Evolutionary conservation across 1,139 yeast species (phyloP), one percentile per base, ranked within the genome.

Genomic region (Candida buenavistaensis): DNA sequence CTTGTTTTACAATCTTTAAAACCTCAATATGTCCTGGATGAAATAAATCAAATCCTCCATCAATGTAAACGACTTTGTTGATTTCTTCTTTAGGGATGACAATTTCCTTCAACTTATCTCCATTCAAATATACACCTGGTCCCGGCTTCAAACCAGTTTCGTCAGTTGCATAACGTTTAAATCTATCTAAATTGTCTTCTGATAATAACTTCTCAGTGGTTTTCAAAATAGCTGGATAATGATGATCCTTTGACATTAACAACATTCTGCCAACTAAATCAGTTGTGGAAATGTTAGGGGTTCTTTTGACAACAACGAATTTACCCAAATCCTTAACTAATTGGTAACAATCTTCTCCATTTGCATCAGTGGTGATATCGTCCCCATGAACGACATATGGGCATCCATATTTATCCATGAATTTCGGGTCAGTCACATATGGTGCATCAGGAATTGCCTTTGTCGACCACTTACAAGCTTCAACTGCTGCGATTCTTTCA

Each of bases 321-420:
- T 90, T 66, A n/a, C 95, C 96, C 56, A 80, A 62, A 38, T 87
- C 90, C 57, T 90, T 90, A 43, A 90, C 88, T 15, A 59, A 71
- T 44, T 83, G 84, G 61, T 92, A 92, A 51, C 97, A 87, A 60
- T 92, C 98, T 38, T 87, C 80, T 0, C 98, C 98, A 51, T 88
- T 75, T 20, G 96, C 96, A 59, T 92, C 97, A 1, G 96, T 85
- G 19, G 97, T 92, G 48, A 92, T 89, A 54, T 92, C 98, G 59
- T 92, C 98, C 5, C 98, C 98, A 57, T 92, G 98, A 9, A 92
- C 96, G 13, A 92, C 98, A 54, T 82, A 92, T 50, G 77, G 64
- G 62, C 98, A 92, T 6, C 77, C 80, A 53, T 77, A 78, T 24
- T 67, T 48, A 49, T 84, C 88, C 89, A 90, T 78, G 42, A 86